phyloP scores from a whole-genome alignment of 2,329 filamentous ascomycete species.

The Lecanicillium sp. region DNA sequence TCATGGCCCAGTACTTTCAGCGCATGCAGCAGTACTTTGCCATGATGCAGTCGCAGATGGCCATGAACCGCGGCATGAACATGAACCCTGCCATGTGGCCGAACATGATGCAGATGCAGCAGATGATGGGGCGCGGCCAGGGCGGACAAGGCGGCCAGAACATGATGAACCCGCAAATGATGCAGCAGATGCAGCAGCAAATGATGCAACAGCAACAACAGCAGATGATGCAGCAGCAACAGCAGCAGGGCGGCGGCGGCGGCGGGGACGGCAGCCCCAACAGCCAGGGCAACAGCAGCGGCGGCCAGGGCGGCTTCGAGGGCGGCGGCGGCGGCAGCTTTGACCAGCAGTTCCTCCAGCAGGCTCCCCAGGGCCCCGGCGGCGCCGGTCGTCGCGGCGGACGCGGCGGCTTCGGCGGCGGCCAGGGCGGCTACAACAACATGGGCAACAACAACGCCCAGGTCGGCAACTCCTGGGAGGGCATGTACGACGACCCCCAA shows the following conservation, averaged over 20 bases:
- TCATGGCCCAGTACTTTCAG: slow-evolving; percentile 98
- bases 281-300: slow-evolving; percentile 16
- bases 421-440: slow-evolving; percentile 45
- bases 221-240: slow-evolving; percentile 18
- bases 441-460: too few species aligned
- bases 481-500: slow-evolving; percentile 95
- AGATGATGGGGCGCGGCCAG: slow-evolving; percentile 42
- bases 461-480: slow-evolving; percentile 94
- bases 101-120: slow-evolving; percentile 68
- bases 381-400: slow-evolving; percentile 14
- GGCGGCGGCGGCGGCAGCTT: slow-evolving; percentile 12
- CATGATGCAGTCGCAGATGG: slow-evolving; percentile 91
- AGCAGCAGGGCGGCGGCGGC: slow-evolving; percentile 21
- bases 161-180: slow-evolving; percentile 48
- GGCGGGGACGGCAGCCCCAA: slow-evolving; percentile 8
- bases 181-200: slow-evolving; percentile 47
- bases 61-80: slow-evolving; percentile 68
- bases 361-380: slow-evolving; percentile 9
- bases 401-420: slow-evolving; percentile 23
- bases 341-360: slow-evolving; percentile 16
- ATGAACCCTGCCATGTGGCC: slow-evolving; percentile 74
- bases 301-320: slow-evolving; percentile 20
- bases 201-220: slow-evolving; percentile 35
- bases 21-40: slow-evolving; percentile 96
- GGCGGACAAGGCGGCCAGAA: slow-evolving; percentile 30